Evolutionary conservation across 768 basidiomycete genomes (phyloP).

Genomic region (Auriscalpium orientale): DNA sequence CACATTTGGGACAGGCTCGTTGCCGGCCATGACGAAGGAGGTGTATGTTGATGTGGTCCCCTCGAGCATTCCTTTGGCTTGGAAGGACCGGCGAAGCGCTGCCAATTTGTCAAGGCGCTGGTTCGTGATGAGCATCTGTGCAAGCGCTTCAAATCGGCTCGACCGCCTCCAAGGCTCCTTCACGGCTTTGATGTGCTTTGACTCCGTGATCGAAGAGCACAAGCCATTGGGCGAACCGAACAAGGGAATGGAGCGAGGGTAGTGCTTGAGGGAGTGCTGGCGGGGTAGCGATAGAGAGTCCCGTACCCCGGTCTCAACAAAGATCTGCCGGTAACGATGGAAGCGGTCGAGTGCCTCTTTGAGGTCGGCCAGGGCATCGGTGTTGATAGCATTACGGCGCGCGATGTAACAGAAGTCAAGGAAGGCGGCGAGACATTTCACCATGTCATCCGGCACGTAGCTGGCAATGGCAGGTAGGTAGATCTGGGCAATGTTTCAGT

Average conservation of each 20-base stretch:
- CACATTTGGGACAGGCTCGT: too few species aligned
- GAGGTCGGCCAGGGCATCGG: conserved; percentile 4
- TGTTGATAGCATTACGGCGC: conserved; percentile 1
- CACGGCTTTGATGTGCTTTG: not conserved
- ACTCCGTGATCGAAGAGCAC: not conserved
- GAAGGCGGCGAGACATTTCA: conserved; percentile 8
- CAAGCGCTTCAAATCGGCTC: not conserved
- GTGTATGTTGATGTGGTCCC: too few species aligned
- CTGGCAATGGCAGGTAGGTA: conserved; percentile 8
- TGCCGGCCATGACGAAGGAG: too few species aligned
- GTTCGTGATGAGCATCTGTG: not conserved
- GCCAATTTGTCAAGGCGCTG: not conserved
- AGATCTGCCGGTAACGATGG: conserved; percentile 10
- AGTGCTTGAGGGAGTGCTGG: conserved; percentile 22
- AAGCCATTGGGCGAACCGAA: conserved; percentile 1
- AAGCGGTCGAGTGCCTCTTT: conserved; percentile 7
- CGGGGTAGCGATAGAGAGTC: conserved; percentile 18
- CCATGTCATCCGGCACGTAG: conserved; percentile 1
- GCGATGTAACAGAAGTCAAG: conserved; percentile 20
- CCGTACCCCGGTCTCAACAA: conserved; percentile 12
- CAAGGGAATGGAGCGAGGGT: conserved; percentile 7
- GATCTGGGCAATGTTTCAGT: conserved; percentile 1
- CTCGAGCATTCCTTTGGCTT: too few species aligned
- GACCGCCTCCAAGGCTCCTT: not conserved
- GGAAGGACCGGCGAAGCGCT: too few species aligned